Base-by-base conservation (phyloP, 2,329 filamentous ascomycete species). In the Salinomyces thailandicus region DNA sequence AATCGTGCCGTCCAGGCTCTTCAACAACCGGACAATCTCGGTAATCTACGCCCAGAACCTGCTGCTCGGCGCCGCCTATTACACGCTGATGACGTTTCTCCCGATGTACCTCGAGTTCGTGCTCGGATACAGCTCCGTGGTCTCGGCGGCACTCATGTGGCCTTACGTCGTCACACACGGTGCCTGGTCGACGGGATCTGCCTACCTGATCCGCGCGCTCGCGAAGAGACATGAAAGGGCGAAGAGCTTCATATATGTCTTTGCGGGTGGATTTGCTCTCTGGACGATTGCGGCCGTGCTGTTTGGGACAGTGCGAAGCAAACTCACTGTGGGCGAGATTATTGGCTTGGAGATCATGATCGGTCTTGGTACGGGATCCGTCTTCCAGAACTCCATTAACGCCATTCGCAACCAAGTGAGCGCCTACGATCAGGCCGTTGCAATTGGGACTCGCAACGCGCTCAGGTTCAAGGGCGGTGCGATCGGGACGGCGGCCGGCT, bases 341-440 rank as follows among this genome's bases (percentile, higher is more conserved):
- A 33, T 41, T 11, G 27, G 44, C 2, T 20, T 49, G 11, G 40
- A 34, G 29, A 35, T 47, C 12, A 18, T 50, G 9, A 39, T 48
- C 16, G 49, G 45, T 1, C 15, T 50, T 4, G 47, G 47, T 13
- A 47, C 49, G 5, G 47, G 49, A 29, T 39, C 39, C 12, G 41
- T 36, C 7, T 52, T 50, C 38, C 46, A 49, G 15, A 50, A 49
- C 36, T 47, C 44, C 9, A 43, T 52, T 37, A 39, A 45, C 16
- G 46, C 43, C 1, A 42, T 52, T 19, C 35, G 38, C n/a, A 38
- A 37, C 13, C 43, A 52, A 33, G 48, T 47, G 9, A 35, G 30
- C 8, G 35, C 31, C 11, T 43, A 44, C 5, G 38, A 41, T 3
- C 38, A 39, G 14, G 47, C 46, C 12, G 37, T 46, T 2, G 44